Evolutionary conservation across 2,329 filamentous ascomycete species (phyloP).

Genomic region (Claviceps digitariae): DNA sequence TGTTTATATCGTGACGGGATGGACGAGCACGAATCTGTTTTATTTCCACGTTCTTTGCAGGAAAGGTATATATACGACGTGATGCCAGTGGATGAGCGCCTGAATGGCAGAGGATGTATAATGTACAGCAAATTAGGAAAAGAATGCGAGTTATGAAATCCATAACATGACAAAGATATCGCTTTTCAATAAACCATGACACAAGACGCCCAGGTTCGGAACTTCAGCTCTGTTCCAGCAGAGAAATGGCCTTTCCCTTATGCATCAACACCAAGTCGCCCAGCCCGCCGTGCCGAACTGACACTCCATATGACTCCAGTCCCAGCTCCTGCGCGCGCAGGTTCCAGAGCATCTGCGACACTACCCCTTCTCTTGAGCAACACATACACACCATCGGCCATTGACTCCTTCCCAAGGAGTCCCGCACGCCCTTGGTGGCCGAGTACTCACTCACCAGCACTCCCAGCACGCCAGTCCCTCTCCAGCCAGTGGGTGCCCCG

Average conservation of each 20-base stretch:
- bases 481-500: conserved; percentile 61
- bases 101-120: not conserved
- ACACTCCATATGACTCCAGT: conserved; percentile 44
- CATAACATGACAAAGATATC: not conserved
- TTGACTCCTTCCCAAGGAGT: conserved; percentile 51
- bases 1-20: too few relatives aligned
- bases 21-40: not conserved
- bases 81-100: not conserved
- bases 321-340: conserved; percentile 45
- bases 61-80: not conserved
- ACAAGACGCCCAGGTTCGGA: not conserved
- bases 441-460: conserved; percentile 55
- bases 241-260: conserved; percentile 28
- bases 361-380: conserved; percentile 40
- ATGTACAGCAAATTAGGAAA: not conserved
- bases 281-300: conserved; percentile 25
- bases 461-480: conserved; percentile 50
- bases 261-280: conserved; percentile 34
- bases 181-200: not conserved
- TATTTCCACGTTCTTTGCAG: not conserved
- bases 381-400: conserved; percentile 62
- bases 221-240: not conserved
- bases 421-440: conserved; percentile 66
- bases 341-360: conserved; percentile 66
- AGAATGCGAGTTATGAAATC: not conserved